Evolutionary conservation across 2,329 filamentous ascomycete genomes (phyloP).

Genomic region (Tolypocladium guangdongense): DNA sequence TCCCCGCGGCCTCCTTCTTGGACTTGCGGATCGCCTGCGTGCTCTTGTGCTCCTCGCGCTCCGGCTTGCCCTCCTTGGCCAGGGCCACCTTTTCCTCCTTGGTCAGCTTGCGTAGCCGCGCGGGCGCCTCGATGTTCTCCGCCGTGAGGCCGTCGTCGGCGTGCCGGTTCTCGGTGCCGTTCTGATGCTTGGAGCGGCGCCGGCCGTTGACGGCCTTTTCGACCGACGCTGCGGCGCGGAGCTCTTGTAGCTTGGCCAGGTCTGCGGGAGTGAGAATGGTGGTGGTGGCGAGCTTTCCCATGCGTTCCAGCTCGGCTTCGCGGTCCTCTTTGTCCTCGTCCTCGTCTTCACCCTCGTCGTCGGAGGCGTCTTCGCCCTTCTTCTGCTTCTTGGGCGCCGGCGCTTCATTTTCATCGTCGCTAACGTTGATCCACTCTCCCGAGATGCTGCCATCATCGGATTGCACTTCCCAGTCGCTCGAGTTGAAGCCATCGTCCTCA

Average conservation of each 20-base stretch:
- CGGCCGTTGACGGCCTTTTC: slow-evolving; percentile 45
- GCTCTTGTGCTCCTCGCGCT: slow-evolving; percentile 70
- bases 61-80: slow-evolving; percentile 72
- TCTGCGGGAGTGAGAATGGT: slow-evolving; percentile 93
- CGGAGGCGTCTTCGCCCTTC: slow-evolving; percentile 14
- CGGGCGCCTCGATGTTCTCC: slow-evolving; percentile 81
- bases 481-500: slow-evolving; percentile 44
- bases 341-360: slow-evolving; percentile 17
- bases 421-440: slow-evolving; percentile 89
- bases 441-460: slow-evolving; percentile 56
- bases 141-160: slow-evolving; percentile 83
- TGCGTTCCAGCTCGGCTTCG: slow-evolving; percentile 35
- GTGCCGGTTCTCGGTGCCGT: slow-evolving; percentile 44
- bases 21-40: slow-evolving; percentile 75
- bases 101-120: slow-evolving; percentile 69
- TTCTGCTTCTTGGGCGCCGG: slow-evolving; percentile 41
- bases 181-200: slow-evolving; percentile 34
- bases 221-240: slow-evolving; percentile 63
- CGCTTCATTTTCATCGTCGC: slow-evolving; percentile 68
- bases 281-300: slow-evolving; percentile 76
- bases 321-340: slow-evolving; percentile 32
- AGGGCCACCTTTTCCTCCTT: slow-evolving; percentile 82
- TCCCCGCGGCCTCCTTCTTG: slow-evolving; percentile 80
- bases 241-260: slow-evolving; percentile 84
- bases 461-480: slow-evolving; percentile 49